Conservation (phyloP, 139 green algal species). For the Chlorella sp. region DNA sequence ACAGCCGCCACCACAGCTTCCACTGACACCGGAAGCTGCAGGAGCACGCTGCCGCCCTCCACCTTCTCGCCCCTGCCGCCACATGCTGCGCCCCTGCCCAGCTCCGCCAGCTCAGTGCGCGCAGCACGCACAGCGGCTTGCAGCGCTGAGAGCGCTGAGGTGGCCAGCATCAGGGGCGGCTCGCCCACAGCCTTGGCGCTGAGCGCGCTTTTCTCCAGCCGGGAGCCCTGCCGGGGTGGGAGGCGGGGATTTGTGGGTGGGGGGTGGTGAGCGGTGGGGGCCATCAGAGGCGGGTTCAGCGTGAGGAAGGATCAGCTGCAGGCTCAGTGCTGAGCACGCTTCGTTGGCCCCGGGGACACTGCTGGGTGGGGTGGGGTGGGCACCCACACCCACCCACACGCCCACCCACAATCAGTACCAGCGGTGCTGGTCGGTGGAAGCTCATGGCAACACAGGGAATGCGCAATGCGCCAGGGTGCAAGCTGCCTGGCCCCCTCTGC, state of each 20-base stretch:
- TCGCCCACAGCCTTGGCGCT: slow-evolving; percentile 26
- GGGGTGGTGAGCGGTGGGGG: background rate
- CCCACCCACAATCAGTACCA: too few relatives aligned
- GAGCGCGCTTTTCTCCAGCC: slow-evolving; percentile 2
- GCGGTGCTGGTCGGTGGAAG: too few relatives aligned
- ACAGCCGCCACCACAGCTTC: background rate
- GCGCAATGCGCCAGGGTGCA: too few relatives aligned
- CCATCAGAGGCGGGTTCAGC: background rate
- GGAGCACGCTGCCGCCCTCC: background rate
- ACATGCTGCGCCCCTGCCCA: slow-evolving; percentile 3
- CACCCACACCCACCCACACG: too few relatives aligned
- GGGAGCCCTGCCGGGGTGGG: background rate
- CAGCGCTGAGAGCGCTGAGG: slow-evolving; percentile 34
- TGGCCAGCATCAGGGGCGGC: slow-evolving; percentile 37
- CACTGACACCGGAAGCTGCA: background rate
- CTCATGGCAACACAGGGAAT: too few relatives aligned
- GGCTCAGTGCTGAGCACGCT: too few relatives aligned
- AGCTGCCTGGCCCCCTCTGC: too few relatives aligned
- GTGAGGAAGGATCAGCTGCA: background rate
- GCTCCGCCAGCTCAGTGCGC: slow-evolving; percentile 15
- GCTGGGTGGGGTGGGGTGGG: too few relatives aligned
- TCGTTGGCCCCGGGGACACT: too few relatives aligned
- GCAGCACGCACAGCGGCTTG: slow-evolving; percentile 15
- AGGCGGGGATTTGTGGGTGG: background rate
- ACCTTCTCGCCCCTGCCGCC: background rate